phyloP scores from a whole-genome alignment of 352 stramenopile species.

The Globisporangium sylvaticum region DNA sequence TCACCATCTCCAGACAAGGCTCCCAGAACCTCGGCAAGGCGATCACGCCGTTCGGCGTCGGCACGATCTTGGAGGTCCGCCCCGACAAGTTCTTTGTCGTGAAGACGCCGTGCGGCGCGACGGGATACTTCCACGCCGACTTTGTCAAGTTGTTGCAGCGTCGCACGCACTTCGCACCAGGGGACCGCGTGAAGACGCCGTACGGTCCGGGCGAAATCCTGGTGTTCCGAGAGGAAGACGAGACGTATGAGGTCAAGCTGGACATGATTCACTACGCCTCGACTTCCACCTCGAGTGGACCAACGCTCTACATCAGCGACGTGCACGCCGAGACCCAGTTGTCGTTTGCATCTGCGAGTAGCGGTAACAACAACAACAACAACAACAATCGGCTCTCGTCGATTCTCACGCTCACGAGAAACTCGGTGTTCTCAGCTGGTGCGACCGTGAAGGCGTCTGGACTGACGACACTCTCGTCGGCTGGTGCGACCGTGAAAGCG shows the following conservation, averaged over 20 bases:
- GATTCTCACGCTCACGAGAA: constrained; percentile 67
- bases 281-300: constrained; percentile 17
- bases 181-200: constrained; percentile 51
- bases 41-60: constrained; percentile 49
- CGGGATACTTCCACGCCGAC: constrained; percentile 44
- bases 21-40: constrained; percentile 27
- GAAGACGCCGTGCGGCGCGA: constrained; percentile 41
- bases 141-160: constrained; percentile 45
- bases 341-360: constrained; percentile 22
- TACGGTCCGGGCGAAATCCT: constrained; percentile 45
- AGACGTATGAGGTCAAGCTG: constrained; percentile 53
- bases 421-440: constrained; percentile 62
- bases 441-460: constrained; percentile 60
- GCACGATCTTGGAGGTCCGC: constrained; percentile 41
- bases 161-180: constrained; percentile 43
- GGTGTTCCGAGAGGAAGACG: constrained; percentile 49
- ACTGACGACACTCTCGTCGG: constrained; percentile 57
- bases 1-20: constrained; percentile 1
- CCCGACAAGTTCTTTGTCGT: constrained; percentile 59
- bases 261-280: constrained; percentile 21
- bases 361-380: constrained; percentile 19
- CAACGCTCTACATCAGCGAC: constrained; percentile 48
- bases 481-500: constrained; percentile 57
- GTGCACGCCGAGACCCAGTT: constrained; percentile 38
- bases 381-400: constrained; percentile 65